Base-by-base conservation (phyloP, 495 filamentous ascomycete genomes). In the Friedmanniomyces endolithicus region DNA sequence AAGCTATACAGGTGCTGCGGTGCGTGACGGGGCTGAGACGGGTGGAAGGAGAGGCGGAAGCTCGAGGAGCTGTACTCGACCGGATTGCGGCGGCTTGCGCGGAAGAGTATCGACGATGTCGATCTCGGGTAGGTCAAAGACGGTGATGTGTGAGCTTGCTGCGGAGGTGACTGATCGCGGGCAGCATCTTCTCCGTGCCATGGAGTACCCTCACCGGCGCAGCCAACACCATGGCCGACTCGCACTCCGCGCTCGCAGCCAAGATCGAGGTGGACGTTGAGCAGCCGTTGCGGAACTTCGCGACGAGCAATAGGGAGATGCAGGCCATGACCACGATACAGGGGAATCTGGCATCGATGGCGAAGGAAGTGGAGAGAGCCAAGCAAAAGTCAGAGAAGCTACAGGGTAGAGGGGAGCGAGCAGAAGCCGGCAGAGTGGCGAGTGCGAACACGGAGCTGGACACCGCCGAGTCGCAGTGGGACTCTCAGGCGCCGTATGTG, bases 201-300 rank as follows among this genome's bases (percentile, higher is more conserved):
- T 99, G 94, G 94, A 81, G 86, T 66, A 90, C 83, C 65, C 92
- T 99, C 59, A 72, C 95, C 58, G 76, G 77, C 63, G 82, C 89
- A 46, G 86, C 83, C 53, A 84, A 90, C 52, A 69, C 82, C 39
- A 77, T 94, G 55, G 90, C 94, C 29, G 74, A 84, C 45, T 88
- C 92, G 20, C 94, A 97, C 71, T 80, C 85, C 62, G 75, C 79
- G 19, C 83, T 96, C 50, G 86, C 89, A 37, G 76, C 81, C 56
- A 86, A 85, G 63, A 87, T 97, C 70, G 90, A 95, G 58, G 78
- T 83, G 51, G 94, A 97, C 67, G 88, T 95, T 46, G 94, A 97
- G 68, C 78, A 77, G 25, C 85, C 94, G 0, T 72, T 99, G 39
- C 83, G 87, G 60, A 80, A 81, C 39, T 90, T 83, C 61, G 71